A percentile compares a stretch with the other conserved stretches of the same genome.
Evolutionary conservation across 2,329 filamentous ascomycete species (phyloP).

Genomic region (Ophiostoma sp.): DNA sequence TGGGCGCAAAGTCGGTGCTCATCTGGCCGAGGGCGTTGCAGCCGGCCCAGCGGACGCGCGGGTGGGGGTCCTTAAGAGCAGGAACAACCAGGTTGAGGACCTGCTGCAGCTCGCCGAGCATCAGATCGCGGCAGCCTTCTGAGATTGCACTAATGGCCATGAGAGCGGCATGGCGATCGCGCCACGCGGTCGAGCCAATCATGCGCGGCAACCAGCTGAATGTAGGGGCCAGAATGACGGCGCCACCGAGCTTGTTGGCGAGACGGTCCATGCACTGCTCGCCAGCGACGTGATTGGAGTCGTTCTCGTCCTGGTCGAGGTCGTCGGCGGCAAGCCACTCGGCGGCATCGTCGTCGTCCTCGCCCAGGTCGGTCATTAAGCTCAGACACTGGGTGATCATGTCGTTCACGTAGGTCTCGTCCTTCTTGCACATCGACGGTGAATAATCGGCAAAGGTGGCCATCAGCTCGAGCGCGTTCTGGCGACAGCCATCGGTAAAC

Average conservation of each 20-base stretch:
- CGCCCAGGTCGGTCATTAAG: slow-evolving; percentile 94
- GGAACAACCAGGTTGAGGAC: slow-evolving; percentile 94
- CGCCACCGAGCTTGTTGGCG: slow-evolving; percentile 95
- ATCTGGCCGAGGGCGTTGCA: slow-evolving; percentile 99
- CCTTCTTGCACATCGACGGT: slow-evolving; percentile 92
- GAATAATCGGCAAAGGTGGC: slow-evolving; percentile 96
- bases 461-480: slow-evolving; percentile 96
- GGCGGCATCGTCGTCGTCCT: slow-evolving; percentile 89
- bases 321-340: slow-evolving; percentile 95
- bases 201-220: slow-evolving; percentile 97
- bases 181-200: slow-evolving; percentile 94
- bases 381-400: slow-evolving; percentile 99
- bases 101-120: slow-evolving; percentile 91
- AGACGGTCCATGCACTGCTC: slow-evolving; percentile 98
- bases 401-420: slow-evolving; percentile 84
- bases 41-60: slow-evolving; percentile 93
- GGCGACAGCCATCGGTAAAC: slow-evolving; percentile 81
- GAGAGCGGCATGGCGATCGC: slow-evolving; percentile 90
- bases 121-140: slow-evolving; percentile 91
- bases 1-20: slow-evolving; percentile 98
- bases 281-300: slow-evolving; percentile 94
- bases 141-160: slow-evolving; percentile 99
- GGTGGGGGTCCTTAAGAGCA: slow-evolving; percentile 83
- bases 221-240: slow-evolving; percentile 85
- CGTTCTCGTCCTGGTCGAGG: slow-evolving; percentile 92